phyloP scores from a whole-genome alignment of 768 basidiomycete species.

The Chlorophyllum brunneum region DNA sequence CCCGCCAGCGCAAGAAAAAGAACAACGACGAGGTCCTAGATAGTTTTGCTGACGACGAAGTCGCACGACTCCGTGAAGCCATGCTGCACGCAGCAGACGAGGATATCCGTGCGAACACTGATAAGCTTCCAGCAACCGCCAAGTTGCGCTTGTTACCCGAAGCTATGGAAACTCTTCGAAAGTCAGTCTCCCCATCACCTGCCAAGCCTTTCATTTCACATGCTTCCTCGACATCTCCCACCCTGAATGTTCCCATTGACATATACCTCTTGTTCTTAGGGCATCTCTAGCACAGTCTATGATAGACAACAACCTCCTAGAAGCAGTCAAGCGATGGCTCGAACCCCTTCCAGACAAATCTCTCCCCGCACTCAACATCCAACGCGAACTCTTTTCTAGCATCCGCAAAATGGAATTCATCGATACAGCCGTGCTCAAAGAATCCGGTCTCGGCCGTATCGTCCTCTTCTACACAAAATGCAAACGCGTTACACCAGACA shows the following conservation, averaged over 20 bases:
- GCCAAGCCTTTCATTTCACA: not conserved
- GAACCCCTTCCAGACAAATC: conserved; percentile 93
- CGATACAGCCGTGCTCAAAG: conserved; percentile 86
- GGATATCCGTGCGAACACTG: conserved; percentile 76
- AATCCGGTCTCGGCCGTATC: conserved; percentile 84
- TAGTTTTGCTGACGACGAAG: conserved; percentile 85
- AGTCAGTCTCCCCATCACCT: conserved; percentile 41
- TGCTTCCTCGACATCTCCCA: not conserved
- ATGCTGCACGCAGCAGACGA: conserved; percentile 87
- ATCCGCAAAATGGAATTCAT: conserved; percentile 90
- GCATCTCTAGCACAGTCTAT: conserved; percentile 86
- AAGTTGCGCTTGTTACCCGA: conserved; percentile 86
- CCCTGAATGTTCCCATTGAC: conserved; percentile 13
- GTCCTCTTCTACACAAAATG: conserved; percentile 95
- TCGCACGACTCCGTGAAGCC: conserved; percentile 79
- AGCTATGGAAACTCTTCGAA: conserved; percentile 90
- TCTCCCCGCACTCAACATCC: conserved; percentile 93
- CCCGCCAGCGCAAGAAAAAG: conserved; percentile 69
- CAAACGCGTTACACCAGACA: conserved; percentile 80
- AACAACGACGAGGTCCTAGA: conserved; percentile 81
- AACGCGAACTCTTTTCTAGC: conserved; percentile 82
- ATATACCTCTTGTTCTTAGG: conserved; percentile 43
- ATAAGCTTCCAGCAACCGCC: conserved; percentile 75
- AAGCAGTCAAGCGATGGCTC: conserved; percentile 86
- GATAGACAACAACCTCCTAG: conserved; percentile 90